These are phyloP conservation scores for Zygnema circumcarinatum DNA, from an alignment of 139 green algal species.

Conservation along the genomic window DNA sequence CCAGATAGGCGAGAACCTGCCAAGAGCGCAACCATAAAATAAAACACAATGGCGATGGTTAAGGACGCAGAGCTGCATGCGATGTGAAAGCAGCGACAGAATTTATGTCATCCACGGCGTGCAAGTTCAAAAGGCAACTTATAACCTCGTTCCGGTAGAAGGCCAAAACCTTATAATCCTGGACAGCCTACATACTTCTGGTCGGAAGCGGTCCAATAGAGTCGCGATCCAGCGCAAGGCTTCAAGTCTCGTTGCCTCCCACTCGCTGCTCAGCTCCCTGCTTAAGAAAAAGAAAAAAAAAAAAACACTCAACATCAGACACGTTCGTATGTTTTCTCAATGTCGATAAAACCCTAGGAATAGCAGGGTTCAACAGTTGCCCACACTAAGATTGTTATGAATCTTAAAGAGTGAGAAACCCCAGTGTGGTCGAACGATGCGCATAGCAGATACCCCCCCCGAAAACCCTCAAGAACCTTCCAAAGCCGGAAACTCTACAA, in stretches of 20 bases:
- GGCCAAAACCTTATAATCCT: too few species aligned
- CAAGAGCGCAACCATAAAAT: background rate
- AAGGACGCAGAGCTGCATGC: too few species aligned
- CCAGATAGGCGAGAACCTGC: slow-evolving; percentile 27
- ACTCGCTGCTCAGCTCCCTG: slow-evolving; percentile 43
- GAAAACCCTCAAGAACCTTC: too few species aligned
- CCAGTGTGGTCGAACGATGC: background rate
- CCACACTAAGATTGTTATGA: background rate
- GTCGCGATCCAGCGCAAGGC: slow-evolving; percentile 80
- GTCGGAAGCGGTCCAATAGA: slow-evolving; percentile 64
- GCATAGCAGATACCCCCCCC: background rate
- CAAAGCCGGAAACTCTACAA: too few species aligned
- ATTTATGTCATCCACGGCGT: too few species aligned
- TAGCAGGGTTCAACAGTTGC: background rate
- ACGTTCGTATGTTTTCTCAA: background rate
- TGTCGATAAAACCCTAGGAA: background rate
- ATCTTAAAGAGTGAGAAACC: background rate
- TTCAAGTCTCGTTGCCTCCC: slow-evolving; percentile 79
- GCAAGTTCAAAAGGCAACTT: too few species aligned
- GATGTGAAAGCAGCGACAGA: too few species aligned
- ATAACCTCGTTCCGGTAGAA: too few species aligned
- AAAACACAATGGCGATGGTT: too few species aligned
- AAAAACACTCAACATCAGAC: slow-evolving; percentile 12
- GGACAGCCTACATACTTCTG: slow-evolving; percentile 35
- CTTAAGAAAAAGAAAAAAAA: too few species aligned